Evolutionary conservation across 2,329 filamentous ascomycete species (phyloP), one percentile per base, ranked within the genome.

Genomic region (Zalaria obscura): DNA sequence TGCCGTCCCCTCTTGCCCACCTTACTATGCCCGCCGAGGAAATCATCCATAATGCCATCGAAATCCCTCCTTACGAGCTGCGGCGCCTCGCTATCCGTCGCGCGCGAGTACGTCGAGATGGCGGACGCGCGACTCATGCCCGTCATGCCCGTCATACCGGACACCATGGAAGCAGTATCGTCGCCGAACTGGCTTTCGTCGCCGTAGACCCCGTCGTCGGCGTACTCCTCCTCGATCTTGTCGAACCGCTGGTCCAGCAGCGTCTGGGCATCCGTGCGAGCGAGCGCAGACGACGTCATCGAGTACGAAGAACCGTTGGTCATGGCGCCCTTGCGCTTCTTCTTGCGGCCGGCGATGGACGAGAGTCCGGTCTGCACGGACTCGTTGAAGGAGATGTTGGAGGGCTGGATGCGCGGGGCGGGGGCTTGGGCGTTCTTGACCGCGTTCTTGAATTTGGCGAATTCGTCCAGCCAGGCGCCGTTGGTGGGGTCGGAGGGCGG

Each of bases 251-350:
- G 82, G 58, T 98, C 93, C 5, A 98, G 70, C 1, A 93, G 72
- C 1, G 78, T 79, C 45, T 93, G 74, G 35, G 87, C 85, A 54
- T 95, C 89, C 1, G 88, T 98, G 42, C 91, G 78, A 40, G 85
- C 79, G 11, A 94, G 69, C 0, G 86, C 82, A 0, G 87, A 93
- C 1, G 84, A 93, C 0, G 83, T 87, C 88, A 94, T 94, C 40
- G 83, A 91, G 63, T 91, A 93, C 44, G 75, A 78, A 1, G 87
- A 91, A 1, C 83, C 81, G 49, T 83, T 85, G 3, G 89, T 96
- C 59, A 93, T 66, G 2, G 91, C 89, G 36, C 88, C 89, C 69
- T 94, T 96, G 56, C 89, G 78, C 75, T 94, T 95, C 78, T 96
- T 96, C 47, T 73, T 75, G 40, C 84, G 77, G 29, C 86, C 86